These are phyloP conservation scores for Pilatotrama ljubarskyi DNA, from an alignment of 768 basidiomycete species.

Conservation along the genomic window DNA sequence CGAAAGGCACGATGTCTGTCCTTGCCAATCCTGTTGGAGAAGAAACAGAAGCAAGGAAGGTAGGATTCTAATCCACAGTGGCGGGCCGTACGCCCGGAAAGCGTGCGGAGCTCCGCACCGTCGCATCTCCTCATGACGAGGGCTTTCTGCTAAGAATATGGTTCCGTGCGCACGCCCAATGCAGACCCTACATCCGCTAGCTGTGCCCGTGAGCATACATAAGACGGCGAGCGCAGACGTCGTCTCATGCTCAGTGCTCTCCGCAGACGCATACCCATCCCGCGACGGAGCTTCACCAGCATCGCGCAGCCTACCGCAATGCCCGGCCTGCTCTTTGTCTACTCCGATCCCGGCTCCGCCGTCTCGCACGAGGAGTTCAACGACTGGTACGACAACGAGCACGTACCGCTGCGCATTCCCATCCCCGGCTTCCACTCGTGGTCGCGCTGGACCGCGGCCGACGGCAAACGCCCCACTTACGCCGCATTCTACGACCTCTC, in stretches of 20 bases:
- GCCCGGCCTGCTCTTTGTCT: constrained; percentile 6
- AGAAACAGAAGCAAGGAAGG: too few species aligned
- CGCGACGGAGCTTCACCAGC: background rate
- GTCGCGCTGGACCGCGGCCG: constrained; percentile 36
- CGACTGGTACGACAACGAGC: constrained; percentile 57
- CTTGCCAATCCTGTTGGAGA: too few species aligned
- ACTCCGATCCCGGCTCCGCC: constrained; percentile 5
- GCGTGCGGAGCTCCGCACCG: background rate
- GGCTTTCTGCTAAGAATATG: too few species aligned
- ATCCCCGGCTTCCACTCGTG: constrained; percentile 39
- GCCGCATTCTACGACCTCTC: constrained; percentile 40
- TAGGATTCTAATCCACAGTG: background rate
- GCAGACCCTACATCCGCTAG: too few species aligned
- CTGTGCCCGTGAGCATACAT: too few species aligned
- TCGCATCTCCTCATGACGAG: too few species aligned
- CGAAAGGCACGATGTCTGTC: too few species aligned
- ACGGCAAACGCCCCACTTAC: constrained; percentile 34
- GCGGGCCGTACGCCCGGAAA: background rate
- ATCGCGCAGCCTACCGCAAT: background rate
- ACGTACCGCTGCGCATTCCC: constrained; percentile 43
- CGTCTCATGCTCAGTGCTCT: too few species aligned
- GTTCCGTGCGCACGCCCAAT: too few species aligned
- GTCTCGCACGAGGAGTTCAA: constrained; percentile 37
- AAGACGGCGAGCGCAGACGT: too few species aligned
- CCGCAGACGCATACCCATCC: too few species aligned